Conservation (phyloP, 108 stramenopile species). For the Thalassiosira profunda region DNA sequence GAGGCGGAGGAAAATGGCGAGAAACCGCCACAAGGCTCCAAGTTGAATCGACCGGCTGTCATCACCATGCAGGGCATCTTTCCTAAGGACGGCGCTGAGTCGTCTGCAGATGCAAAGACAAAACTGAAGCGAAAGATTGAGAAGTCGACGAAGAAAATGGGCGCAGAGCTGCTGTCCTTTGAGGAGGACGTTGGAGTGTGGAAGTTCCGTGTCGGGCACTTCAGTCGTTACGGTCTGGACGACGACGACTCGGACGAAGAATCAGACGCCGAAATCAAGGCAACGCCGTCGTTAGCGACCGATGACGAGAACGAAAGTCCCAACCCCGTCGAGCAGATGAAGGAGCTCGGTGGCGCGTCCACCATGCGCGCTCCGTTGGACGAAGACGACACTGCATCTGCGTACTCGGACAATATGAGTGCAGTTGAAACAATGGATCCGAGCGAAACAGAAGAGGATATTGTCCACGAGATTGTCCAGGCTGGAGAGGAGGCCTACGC, state of each 20-base stretch:
- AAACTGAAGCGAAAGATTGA: constrained; percentile 69
- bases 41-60: constrained; percentile 91
- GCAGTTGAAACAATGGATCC: constrained; percentile 11
- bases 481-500: constrained; percentile 44
- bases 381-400: constrained; percentile 46
- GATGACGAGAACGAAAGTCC: constrained; percentile 30
- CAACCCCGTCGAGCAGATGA: not conserved
- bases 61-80: constrained; percentile 82
- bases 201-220: constrained; percentile 93
- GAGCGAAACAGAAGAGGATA: constrained; percentile 17
- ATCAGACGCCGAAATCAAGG: constrained; percentile 13
- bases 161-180: constrained; percentile 86
- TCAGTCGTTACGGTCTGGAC: constrained; percentile 91
- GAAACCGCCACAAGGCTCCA: constrained; percentile 85
- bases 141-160: constrained; percentile 73
- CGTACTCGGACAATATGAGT: constrained; percentile 24
- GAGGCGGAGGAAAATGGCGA: constrained; percentile 68
- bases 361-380: constrained; percentile 43
- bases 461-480: constrained; percentile 25
- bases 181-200: constrained; percentile 78
- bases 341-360: constrained; percentile 57
- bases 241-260: constrained; percentile 77
- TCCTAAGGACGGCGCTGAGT: constrained; percentile 63
- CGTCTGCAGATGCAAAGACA: constrained; percentile 55
- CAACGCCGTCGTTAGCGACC: constrained; percentile 32